These are phyloP conservation scores for Starmerella potacharoeniae DNA, from an alignment of 805 yeast species.

Conservation along the genomic window DNA sequence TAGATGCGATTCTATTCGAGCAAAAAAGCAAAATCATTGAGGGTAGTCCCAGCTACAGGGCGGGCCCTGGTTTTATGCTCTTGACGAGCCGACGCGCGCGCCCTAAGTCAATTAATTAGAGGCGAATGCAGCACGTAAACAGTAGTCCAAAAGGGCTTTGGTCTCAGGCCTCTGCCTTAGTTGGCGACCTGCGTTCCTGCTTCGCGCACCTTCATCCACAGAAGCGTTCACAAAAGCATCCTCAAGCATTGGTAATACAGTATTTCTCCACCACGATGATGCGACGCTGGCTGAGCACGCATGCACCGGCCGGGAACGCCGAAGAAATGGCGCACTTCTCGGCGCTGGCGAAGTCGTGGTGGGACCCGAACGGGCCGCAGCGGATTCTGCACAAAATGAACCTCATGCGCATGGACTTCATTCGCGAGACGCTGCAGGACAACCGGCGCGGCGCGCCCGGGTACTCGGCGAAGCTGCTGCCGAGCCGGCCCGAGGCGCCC, in stretches of 20 bases:
- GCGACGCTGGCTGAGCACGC: constrained; percentile 5
- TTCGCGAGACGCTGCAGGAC: constrained; percentile 48
- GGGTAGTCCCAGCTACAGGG: too few species aligned
- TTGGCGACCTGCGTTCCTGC: too few species aligned
- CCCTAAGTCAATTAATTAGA: too few species aligned
- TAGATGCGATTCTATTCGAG: too few species aligned
- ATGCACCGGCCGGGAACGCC: constrained; percentile 10
- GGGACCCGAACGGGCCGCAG: constrained; percentile 92
- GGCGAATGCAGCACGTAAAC: too few species aligned
- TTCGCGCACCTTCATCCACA: too few species aligned
- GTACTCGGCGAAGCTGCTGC: constrained; percentile 56
- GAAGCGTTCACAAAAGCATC: background rate
- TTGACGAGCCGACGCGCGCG: too few species aligned
- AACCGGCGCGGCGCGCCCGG: constrained; percentile 53
- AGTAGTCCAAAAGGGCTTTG: too few species aligned
- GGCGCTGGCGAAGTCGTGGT: constrained; percentile 88
- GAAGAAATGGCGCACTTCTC: constrained; percentile 75
- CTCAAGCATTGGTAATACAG: background rate
- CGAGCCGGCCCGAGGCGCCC: constrained; percentile 28
- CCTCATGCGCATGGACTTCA: constrained; percentile 74
- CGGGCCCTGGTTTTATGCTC: too few species aligned
- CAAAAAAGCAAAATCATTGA: too few species aligned
- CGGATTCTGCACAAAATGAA: constrained; percentile 93
- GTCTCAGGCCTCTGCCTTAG: too few species aligned
- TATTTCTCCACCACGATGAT: background rate